Base-by-base conservation (phyloP, 106 monocot species). In the Dioscorea alata region DNA sequence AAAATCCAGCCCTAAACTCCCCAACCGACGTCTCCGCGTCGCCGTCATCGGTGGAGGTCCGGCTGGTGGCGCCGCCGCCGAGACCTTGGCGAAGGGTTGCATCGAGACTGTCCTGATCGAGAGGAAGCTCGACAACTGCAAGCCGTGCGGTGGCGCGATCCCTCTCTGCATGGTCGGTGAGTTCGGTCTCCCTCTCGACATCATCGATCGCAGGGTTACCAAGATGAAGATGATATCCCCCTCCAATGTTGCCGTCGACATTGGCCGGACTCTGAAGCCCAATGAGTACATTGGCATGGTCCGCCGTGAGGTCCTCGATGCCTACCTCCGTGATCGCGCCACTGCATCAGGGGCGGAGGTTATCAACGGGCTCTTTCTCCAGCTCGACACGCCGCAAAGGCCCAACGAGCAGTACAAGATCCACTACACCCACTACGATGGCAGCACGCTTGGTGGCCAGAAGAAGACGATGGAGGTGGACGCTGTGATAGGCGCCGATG, bases 201-300 rank as follows among this genome's bases (percentile, higher is more conserved):
- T 96, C 48, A 86, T 96, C 71, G 96, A 96, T 78, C 66, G 89
- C 53, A 70, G 78, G 20, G 91, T 96, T 48, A 88, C 84, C 6
- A 92, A 92, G 84, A 96, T 96, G 96, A 92, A 96, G 91, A 95
- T 95, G 96, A 96, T 96, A 17, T 96, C 96, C 4, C 91, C 91
- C 17, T 92, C 96, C 50, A 96, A 96, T 65, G 92, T 92, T 60
- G 75, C 84, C 34, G 96, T 96, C 67, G 89, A 96, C 67, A 92
- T 96, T 63, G 91, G 96, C 31, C 76, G 86, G 20, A 96, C 91
- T 2, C 73, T 96, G 28, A 84, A 74, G 70, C 91, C 91, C 14
- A 60, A 89, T 63, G 96, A 96, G 89, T 96, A 88, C 86, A 96
- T 96, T 57, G 91, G 96, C 61, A 97, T 97, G 96, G 84, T 97